Percentiles rank a stretch among this genome's conserved stretches.
phyloP scores from a whole-genome alignment of 1,284 basidiomycete genomes.

The Papiliotrema fonsecae region DNA sequence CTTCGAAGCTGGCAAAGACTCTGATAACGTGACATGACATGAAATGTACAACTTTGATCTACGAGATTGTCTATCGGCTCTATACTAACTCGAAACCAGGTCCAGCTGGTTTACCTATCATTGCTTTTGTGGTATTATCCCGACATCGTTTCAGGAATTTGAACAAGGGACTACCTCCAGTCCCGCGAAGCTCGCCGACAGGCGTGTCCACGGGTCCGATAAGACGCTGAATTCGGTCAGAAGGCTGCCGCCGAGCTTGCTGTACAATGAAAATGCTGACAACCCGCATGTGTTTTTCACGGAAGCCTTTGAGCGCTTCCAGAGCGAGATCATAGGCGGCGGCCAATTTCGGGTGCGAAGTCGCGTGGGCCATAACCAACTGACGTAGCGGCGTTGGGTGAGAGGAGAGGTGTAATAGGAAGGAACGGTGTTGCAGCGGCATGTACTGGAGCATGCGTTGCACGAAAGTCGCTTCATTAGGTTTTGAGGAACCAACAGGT shows the following conservation, averaged over 20 bases:
- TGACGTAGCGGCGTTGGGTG: conserved; percentile 57
- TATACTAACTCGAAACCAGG: conserved; percentile 26
- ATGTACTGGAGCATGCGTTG: conserved; percentile 82
- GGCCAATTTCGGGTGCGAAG: conserved; percentile 48
- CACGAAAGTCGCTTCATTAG: conserved; percentile 58
- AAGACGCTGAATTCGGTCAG: conserved; percentile 28
- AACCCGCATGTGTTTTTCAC: conserved; percentile 83
- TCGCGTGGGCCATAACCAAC: conserved; percentile 39
- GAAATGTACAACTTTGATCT: not conserved
- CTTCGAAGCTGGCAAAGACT: not conserved
- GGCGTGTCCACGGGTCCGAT: conserved; percentile 17
- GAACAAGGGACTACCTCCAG: conserved; percentile 79
- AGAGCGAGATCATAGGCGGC: conserved; percentile 72
- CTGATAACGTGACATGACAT: not conserved
- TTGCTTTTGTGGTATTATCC: conserved; percentile 68
- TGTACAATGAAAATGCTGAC: conserved; percentile 78
- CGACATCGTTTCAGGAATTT: conserved; percentile 74
- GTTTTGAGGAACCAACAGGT: conserved; percentile 13
- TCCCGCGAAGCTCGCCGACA: conserved; percentile 60
- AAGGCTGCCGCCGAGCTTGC: conserved; percentile 51
- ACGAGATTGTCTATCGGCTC: not conserved
- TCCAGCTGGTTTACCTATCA: conserved; percentile 36
- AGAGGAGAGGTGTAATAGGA: conserved; percentile 72
- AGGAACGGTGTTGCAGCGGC: conserved; percentile 83
- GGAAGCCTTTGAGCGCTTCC: conserved; percentile 67